A percentile compares a stretch with the other conserved stretches of the same genome.
Conservation (phyloP, 371 early-diverging fungal species). For the Apophysomyces ossiformis region DNA sequence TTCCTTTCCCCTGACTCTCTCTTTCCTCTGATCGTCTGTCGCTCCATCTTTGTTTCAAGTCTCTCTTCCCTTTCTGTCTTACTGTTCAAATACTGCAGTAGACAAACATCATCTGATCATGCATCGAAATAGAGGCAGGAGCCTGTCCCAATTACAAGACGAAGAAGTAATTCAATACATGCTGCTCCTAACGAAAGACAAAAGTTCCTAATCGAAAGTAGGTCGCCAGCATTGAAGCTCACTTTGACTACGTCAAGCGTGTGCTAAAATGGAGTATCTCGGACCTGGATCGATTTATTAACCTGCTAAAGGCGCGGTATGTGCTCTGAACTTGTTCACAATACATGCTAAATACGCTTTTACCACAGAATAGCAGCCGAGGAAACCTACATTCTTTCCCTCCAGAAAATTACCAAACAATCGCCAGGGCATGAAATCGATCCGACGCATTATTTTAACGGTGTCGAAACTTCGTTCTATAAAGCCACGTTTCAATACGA, state of each 20-base stretch:
- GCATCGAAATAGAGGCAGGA: conserved; percentile 24
- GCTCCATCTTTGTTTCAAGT: not conserved
- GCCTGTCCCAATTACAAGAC: conserved; percentile 25
- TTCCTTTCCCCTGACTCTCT: conserved; percentile 3
- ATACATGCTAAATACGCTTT: not conserved
- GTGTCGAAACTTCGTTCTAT: conserved; percentile 30
- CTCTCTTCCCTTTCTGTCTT: not conserved
- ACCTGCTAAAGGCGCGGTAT: conserved; percentile 45
- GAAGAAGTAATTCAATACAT: conserved; percentile 17
- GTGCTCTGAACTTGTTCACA: not conserved
- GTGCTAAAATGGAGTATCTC: conserved; percentile 48
- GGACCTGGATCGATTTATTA: conserved; percentile 47
- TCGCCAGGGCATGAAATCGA: conserved; percentile 27
- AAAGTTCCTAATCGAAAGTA: conserved; percentile 1
- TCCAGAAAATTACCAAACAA: conserved; percentile 35
- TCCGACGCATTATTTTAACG: conserved; percentile 29
- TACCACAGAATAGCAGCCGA: conserved; percentile 44
- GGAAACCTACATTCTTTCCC: conserved; percentile 38
- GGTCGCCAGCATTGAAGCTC: conserved; percentile 44
- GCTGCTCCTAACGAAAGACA: not conserved
- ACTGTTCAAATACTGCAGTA: not conserved
- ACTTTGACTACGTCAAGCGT: conserved; percentile 42
- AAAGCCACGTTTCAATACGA: conserved; percentile 36
- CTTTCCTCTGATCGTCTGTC: not conserved
- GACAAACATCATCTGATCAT: conserved; percentile 10